Evolutionary conservation across 1,284 basidiomycete species (phyloP), one percentile per base, ranked within the genome.

Genomic region (Caloboletus firmus): DNA sequence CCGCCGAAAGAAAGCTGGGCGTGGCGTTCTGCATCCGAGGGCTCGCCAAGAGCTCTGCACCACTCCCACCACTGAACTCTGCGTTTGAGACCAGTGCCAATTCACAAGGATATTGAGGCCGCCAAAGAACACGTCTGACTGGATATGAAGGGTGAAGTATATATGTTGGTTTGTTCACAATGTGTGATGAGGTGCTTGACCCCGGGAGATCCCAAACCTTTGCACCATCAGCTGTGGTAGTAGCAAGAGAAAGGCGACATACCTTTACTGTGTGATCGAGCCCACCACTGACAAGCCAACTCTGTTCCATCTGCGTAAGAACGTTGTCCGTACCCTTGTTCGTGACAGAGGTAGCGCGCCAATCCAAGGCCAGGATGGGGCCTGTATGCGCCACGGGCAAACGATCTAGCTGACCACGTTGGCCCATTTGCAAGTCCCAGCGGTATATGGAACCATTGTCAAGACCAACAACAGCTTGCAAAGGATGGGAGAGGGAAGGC

Each of bases 261-360:
- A 86, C 90, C 76, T 93, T 93, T 40, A 94, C 91, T 20, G 81
- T 86, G 44, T 85, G 79, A 71, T 95, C 92, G 26, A 93, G 75
- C 0, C 92, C 90, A 7, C 87, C 90, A 59, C 87, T 93, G 1
- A 86, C 87, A 17, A 95, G 77, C 91, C 92, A 95, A 0, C 91
- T 89, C 18, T 50, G 58, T 32, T 68, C 69, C 47, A 45, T 37
- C 22, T 58, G 58, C 13, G 64, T 55, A 9, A 72, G 50, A 12
- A 50, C 53, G 18, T 41, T 58, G 8, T 71, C 68, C 3, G 44
- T 28, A 26, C 58, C 50, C 10, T 62, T 64, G 52, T 52, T 55
- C 20, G 57, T 31, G 37, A 57, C 46, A 4, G 64, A 66, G 35
- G 72, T 74, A 39, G 70, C 67, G 44, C 79, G 77, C 93, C 93